A percentile compares a stretch with the other conserved stretches of the same genome.
Conservation (phyloP, 1,284 basidiomycete genomes). For the Ceratobasidium sp. region DNA sequence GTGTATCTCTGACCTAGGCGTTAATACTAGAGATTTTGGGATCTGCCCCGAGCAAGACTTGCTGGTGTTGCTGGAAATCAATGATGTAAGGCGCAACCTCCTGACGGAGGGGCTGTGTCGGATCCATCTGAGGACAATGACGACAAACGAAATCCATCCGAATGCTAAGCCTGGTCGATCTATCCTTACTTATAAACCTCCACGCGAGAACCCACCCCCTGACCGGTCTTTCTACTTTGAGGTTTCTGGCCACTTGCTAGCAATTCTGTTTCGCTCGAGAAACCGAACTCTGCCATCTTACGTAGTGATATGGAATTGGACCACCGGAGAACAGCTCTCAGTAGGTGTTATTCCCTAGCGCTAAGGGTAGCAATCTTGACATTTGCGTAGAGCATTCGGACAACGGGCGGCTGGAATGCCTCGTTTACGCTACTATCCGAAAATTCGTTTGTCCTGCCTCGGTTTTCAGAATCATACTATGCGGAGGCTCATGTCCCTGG, state of each 20-base stretch:
- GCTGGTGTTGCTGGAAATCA: conserved; percentile 19
- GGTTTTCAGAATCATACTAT: not conserved
- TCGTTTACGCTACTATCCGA: conserved; percentile 31
- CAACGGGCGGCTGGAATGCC: not conserved
- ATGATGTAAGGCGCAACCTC: not conserved
- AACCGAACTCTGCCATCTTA: not conserved
- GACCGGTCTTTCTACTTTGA: conserved; percentile 20
- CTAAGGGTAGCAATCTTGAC: not conserved
- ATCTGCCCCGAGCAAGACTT: conserved; percentile 25
- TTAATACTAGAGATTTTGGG: not conserved
- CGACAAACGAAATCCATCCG: conserved; percentile 3
- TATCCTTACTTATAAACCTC: conserved; percentile 6
- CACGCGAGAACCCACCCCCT: conserved; percentile 11
- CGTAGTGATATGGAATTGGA: conserved; percentile 35
- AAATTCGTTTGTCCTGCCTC: not conserved
- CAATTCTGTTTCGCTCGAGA: conserved; percentile 25
- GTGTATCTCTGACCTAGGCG: conserved; percentile 9
- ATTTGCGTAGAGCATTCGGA: not conserved
- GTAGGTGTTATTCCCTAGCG: conserved; percentile 3
- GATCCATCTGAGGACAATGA: conserved; percentile 24
- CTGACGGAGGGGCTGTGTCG: not conserved
- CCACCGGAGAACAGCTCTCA: conserved; percentile 5
- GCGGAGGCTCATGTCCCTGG: not conserved
- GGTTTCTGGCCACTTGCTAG: conserved; percentile 14
- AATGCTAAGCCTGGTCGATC: not conserved